A percentile compares a stretch with the other conserved stretches of the same genome.
Evolutionary conservation across 768 basidiomycete genomes (phyloP).

Genomic region (Cyathus striatus): DNA sequence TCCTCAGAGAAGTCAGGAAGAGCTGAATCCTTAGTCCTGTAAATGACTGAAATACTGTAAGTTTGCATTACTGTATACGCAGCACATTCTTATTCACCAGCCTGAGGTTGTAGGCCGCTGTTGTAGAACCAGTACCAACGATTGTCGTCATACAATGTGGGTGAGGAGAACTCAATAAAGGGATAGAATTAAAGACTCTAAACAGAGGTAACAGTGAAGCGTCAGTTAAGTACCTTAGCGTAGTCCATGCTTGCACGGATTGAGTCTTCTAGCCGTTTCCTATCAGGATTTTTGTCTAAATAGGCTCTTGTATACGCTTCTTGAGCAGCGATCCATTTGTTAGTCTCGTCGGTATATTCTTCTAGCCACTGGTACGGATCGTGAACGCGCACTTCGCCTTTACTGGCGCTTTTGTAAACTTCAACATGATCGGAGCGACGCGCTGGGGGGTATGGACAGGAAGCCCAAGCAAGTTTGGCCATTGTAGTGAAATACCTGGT

Average conservation of each 20-base stretch:
- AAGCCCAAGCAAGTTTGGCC: constrained; percentile 44
- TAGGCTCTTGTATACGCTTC: constrained; percentile 52
- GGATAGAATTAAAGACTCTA: constrained; percentile 2
- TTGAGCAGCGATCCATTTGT: constrained; percentile 60
- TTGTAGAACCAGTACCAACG: constrained; percentile 84
- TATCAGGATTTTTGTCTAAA: constrained; percentile 60
- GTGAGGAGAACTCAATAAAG: constrained; percentile 53
- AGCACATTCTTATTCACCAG: constrained; percentile 25
- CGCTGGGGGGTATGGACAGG: constrained; percentile 58
- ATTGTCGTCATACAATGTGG: constrained; percentile 54
- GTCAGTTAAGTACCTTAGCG: constrained; percentile 30
- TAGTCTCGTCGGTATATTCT: constrained; percentile 54
- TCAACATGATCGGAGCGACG: constrained; percentile 66
- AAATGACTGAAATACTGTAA: constrained; percentile 39
- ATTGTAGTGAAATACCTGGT: constrained; percentile 21
- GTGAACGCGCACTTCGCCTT: constrained; percentile 56
- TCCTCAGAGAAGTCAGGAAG: constrained; percentile 51
- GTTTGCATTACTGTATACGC: neutral
- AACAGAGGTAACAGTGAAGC: constrained; percentile 1
- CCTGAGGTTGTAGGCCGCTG: constrained; percentile 69
- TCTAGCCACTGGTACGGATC: constrained; percentile 81
- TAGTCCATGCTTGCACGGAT: constrained; percentile 44
- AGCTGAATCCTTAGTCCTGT: constrained; percentile 47
- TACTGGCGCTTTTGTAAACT: constrained; percentile 57
- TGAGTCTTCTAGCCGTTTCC: constrained; percentile 49